Percentiles rank a stretch among this genome's conserved stretches.
phyloP scores from a whole-genome alignment of 352 stramenopile species.

The Nothophytophthora sp. region DNA sequence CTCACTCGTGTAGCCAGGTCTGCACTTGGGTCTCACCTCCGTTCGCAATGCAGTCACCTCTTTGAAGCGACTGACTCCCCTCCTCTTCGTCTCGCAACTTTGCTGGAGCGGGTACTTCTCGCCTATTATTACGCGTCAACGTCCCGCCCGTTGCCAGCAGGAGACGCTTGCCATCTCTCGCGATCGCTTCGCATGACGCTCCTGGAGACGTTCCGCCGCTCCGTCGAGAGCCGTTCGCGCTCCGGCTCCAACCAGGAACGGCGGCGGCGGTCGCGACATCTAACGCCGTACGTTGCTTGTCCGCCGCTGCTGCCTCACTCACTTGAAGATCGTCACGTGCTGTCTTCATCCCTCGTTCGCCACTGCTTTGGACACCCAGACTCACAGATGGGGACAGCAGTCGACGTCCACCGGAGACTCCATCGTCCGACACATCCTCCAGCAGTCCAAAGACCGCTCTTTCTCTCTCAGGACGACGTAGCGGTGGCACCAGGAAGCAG shows the following conservation, averaged over 20 bases:
- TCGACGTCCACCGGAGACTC: slow-evolving; percentile 20
- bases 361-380: too few species aligned
- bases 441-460: background rate
- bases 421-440: background rate
- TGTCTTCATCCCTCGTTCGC: too few species aligned
- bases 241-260: slow-evolving; percentile 16
- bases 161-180: too few species aligned
- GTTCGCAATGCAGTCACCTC: too few species aligned
- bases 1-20: too few species aligned
- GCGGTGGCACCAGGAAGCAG: slow-evolving; percentile 6
- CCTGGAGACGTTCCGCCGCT: slow-evolving; percentile 62
- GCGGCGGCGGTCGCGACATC: slow-evolving; percentile 28
- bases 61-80: too few species aligned
- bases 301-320: background rate
- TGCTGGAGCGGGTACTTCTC: too few species aligned
- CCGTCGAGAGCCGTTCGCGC: slow-evolving; percentile 35
- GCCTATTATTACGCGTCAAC: slow-evolving; percentile 24
- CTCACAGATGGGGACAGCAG: slow-evolving; percentile 14
- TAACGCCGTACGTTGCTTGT: slow-evolving; percentile 40
- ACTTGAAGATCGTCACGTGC: too few species aligned
- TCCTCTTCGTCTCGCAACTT: too few species aligned
- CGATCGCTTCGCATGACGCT: slow-evolving; percentile 78
- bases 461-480: background rate
- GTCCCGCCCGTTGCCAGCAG: background rate
- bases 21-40: too few species aligned